These are phyloP conservation scores for Schrenkiella parvula DNA, from an alignment of 345 rosid genomes.

Conservation along the genomic window DNA sequence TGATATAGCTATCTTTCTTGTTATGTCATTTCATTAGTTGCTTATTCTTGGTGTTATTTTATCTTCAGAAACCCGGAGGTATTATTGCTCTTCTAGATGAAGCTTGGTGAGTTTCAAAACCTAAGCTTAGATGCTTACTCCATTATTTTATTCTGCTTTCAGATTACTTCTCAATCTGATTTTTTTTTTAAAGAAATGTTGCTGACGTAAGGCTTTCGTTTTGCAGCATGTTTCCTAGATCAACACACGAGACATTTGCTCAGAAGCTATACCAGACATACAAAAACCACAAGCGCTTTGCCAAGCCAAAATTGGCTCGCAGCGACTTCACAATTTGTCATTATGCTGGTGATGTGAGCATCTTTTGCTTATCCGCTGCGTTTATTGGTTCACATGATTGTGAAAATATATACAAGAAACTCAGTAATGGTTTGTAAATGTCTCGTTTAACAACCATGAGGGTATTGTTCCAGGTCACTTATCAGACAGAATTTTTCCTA, in stretches of 20 bases:
- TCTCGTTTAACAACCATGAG: constrained; percentile 9
- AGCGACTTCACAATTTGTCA: constrained; percentile 97
- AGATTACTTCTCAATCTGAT: not conserved
- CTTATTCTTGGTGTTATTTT: constrained; percentile 1
- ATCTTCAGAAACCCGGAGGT: constrained; percentile 98
- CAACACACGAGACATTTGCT: constrained; percentile 97
- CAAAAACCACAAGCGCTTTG: constrained; percentile 85
- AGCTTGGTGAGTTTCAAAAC: constrained; percentile 75
- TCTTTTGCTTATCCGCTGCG: constrained; percentile 12
- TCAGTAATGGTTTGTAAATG: constrained; percentile 1
- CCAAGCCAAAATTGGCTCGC: constrained; percentile 92
- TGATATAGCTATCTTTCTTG: not conserved
- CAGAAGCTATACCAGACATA: constrained; percentile 97
- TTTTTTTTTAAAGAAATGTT: not conserved
- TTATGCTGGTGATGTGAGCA: constrained; percentile 97
- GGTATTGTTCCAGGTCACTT: constrained; percentile 67
- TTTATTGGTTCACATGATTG: constrained; percentile 1
- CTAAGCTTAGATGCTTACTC: not conserved
- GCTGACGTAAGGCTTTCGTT: constrained; percentile 18
- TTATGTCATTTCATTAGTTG: constrained; percentile 2
- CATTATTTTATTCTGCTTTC: not conserved
- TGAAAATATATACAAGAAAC: constrained; percentile 7
- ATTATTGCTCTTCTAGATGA: constrained; percentile 97
- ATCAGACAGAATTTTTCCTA: constrained; percentile 88
- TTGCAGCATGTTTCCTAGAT: constrained; percentile 96